Evolutionary conservation across 306 rosid species (phyloP), one percentile per base, ranked within the genome.

Genomic region (Vachellia pachyceras): DNA sequence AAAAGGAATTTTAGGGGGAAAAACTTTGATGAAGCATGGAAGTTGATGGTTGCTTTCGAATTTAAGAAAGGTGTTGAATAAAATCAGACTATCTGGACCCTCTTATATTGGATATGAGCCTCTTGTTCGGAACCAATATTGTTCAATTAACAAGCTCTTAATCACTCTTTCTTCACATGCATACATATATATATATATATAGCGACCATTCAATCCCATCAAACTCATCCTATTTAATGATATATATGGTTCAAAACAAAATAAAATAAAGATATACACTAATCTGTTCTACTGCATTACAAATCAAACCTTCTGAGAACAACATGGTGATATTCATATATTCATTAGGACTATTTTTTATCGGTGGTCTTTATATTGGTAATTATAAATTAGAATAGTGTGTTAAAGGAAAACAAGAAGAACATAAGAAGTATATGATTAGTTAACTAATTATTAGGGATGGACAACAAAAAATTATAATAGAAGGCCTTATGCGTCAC

Each of bases 21-120:
- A 29, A 29, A 29, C 33, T 29, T 29, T 29, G 33, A 0, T 60
- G 36, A 58, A 15, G 58, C 3, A 60, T 11, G n/a, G 37, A 60
- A 60, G 66, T 61, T 37, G 63, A 20, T 37, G 23, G 75, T 23
- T 23, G 75, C 55, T 23, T 70, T 70, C 57, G 40, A 45, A 70
- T 42, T 44, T 44, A 70, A 70, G 57, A 69, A 45, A 6, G 39
- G 40, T 44, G 40, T 70, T 42, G 54, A 69, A 42, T 0, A 42
- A 69, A 12, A 12, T 69, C 54, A 2, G 40, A 23, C 23, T 3
- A 22, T 17, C 18, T 52, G 60, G 57, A 33, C 33, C 57, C 75
- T 17, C 17, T 55, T 44, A 10, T 41, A 22, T 41, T 23, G 3
- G 10, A 69, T 69, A 22, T 42, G 37, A 69, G 74, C 54, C 74